Base-by-base conservation (phyloP, 228 moss, liverwort and hornwort genomes). In the Sphagnum fallax region DNA sequence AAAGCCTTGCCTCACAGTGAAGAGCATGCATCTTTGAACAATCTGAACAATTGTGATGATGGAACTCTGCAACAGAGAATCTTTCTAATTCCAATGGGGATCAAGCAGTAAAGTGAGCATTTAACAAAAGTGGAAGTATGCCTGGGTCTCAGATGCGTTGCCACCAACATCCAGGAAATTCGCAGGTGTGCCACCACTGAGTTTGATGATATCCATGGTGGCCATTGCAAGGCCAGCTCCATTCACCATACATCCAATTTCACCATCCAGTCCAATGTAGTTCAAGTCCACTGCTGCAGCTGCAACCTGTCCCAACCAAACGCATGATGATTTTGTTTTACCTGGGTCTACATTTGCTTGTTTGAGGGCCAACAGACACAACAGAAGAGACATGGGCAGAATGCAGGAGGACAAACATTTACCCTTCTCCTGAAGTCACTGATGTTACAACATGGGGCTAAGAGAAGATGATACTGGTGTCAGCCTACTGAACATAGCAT, bases 161-260 rank as follows among this genome's bases (percentile, higher is more conserved):
- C 97, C 97, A 74, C 97, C 97, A 16, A 93, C 97, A 74, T 97
- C 97, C 67, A 97, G 85, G 74, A 97, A 97, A 77, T 97, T 97
- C 16, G 97, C 97, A 9, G 97, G 97, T 51, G 97, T 97, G 67
- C 97, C 90, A 69, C 97, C 97, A 70, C 93, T 91, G 48, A 97
- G 74, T 87, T 97, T 93, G 76, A 97, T 97, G 58, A 97, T 97
- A 74, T 97, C 97, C 93, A 97, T 97, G 9, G 97, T 97, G 60
- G 97, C 97, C 97, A 97, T 97, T 10, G 97, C 97, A 67, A 97
- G 91, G 52, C 97, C 93, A 32, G 97, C 93, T 77, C 97, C 97
- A 76, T 97, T 97, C 61, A 97, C 97, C 97, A 97, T 97, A 75
- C 93, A 97, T 61, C 97, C 97, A 74, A 97, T 97, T 75, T 97